A percentile compares a stretch with the other conserved stretches of the same genome.
Conservation (phyloP, 2,329 filamentous ascomycete genomes). For the Domatiomyces globalis region DNA sequence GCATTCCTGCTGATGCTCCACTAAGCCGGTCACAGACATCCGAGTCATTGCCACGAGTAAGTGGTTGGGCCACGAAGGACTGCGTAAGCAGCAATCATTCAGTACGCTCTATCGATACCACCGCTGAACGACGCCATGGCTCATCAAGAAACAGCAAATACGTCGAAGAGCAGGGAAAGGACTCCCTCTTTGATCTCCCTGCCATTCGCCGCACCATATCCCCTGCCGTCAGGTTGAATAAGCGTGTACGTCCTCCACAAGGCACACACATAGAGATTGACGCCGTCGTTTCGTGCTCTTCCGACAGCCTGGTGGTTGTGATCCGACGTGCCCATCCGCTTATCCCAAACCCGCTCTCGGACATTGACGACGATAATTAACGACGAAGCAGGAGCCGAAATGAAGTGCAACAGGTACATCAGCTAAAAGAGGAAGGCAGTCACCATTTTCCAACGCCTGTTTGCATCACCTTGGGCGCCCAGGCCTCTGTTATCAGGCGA, state of each 20-base stretch:
- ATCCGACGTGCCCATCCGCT: conserved; percentile 58
- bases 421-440: neutral
- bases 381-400: conserved; percentile 23
- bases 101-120: neutral
- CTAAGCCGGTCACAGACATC: no score
- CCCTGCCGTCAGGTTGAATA: conserved; percentile 4
- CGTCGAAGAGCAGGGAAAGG: conserved; percentile 24
- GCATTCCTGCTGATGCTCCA: no score
- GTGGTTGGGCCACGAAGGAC: no score
- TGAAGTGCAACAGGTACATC: neutral
- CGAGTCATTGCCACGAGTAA: no score
- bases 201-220: conserved; percentile 16
- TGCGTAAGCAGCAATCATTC: no score
- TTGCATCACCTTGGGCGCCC: conserved; percentile 65
- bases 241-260: conserved; percentile 7
- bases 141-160: conserved; percentile 33
- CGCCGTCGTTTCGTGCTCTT: conserved; percentile 82
- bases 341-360: conserved; percentile 45
- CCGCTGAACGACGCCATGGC: neutral
- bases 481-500: conserved; percentile 41
- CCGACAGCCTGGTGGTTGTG: conserved; percentile 72
- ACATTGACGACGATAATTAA: neutral
- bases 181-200: conserved; percentile 32
- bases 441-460: conserved; percentile 45
- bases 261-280: conserved; percentile 53